Conservation (phyloP, 2,329 filamentous ascomycete species). For the Byssochlamys sp. region DNA sequence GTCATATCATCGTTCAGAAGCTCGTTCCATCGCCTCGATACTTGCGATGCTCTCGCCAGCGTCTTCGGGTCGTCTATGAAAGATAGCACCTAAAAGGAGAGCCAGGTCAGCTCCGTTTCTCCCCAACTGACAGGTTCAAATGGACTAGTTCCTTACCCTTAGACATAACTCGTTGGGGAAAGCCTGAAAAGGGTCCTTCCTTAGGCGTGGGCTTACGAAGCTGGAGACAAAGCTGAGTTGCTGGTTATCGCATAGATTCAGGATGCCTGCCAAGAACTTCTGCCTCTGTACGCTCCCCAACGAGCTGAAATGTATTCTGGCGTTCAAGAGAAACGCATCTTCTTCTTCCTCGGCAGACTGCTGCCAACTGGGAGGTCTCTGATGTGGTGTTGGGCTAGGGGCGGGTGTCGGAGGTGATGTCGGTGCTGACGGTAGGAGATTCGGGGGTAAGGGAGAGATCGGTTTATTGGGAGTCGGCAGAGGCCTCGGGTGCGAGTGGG, state of each 20-base stretch:
- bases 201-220: constrained; percentile 85
- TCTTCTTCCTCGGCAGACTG: constrained; percentile 57
- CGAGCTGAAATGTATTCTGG: constrained; percentile 69
- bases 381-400: constrained; percentile 55
- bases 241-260: constrained; percentile 90
- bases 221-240: constrained; percentile 92
- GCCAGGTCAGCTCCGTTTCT: constrained; percentile 7
- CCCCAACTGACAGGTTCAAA: not conserved
- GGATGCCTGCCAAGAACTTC: constrained; percentile 71
- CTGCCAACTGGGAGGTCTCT: constrained; percentile 45
- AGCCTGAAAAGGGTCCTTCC: constrained; percentile 89
- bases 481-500: constrained; percentile 21
- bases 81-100: constrained; percentile 61
- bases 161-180: constrained; percentile 89
- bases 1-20: constrained; percentile 92
- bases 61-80: constrained; percentile 97
- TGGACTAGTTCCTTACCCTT: constrained; percentile 49
- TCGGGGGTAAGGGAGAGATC: constrained; percentile 46
- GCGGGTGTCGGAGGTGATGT: constrained; percentile 59
- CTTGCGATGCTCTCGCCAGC: constrained; percentile 82
- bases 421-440: constrained; percentile 54
- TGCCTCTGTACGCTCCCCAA: constrained; percentile 68
- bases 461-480: constrained; percentile 45
- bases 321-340: constrained; percentile 69
- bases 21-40: constrained; percentile 90